Conservation (phyloP, 306 rosid genomes). For the Potentilla sterilis region DNA sequence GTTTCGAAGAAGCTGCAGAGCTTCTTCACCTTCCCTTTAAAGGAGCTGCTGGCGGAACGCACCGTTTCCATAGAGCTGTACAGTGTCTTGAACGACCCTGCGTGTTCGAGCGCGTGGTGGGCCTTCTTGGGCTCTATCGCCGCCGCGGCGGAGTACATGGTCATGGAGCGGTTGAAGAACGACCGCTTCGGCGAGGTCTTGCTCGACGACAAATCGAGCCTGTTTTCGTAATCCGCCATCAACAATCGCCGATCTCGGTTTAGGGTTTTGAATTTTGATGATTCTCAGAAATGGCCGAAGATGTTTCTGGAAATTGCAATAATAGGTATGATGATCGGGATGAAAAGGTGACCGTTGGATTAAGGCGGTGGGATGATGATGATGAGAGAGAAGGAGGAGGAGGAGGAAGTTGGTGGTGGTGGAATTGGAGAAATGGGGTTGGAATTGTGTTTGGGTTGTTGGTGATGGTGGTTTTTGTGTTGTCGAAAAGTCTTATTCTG, state of each 20-base stretch:
- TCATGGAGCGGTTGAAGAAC: conserved; percentile 69
- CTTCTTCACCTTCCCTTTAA: conserved; percentile 82
- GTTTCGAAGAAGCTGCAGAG: conserved; percentile 65
- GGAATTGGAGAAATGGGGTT: neutral
- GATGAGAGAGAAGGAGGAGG: neutral
- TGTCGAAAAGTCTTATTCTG: neutral
- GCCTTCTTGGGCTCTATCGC: conserved; percentile 37
- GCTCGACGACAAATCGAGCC: conserved; percentile 30
- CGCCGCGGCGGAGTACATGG: conserved; percentile 24
- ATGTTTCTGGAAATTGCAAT: neutral
- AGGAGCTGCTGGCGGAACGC: conserved; percentile 51
- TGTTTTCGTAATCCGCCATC: conserved; percentile 49
- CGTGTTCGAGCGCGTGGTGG: conserved; percentile 43
- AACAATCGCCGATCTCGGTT: neutral
- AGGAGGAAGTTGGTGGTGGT: neutral
- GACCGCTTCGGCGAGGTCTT: conserved; percentile 51
- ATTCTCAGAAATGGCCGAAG: neutral
- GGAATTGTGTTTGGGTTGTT: neutral
- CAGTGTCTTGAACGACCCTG: conserved; percentile 48
- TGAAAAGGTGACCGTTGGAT: neutral
- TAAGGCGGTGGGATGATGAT: neutral
- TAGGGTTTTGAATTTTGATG: neutral
- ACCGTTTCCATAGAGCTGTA: conserved; percentile 58
- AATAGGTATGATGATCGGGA: neutral
- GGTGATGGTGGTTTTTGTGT: neutral